These are phyloP conservation scores for Populus simonii DNA, from an alignment of 345 rosid species.

Conservation along the genomic window DNA sequence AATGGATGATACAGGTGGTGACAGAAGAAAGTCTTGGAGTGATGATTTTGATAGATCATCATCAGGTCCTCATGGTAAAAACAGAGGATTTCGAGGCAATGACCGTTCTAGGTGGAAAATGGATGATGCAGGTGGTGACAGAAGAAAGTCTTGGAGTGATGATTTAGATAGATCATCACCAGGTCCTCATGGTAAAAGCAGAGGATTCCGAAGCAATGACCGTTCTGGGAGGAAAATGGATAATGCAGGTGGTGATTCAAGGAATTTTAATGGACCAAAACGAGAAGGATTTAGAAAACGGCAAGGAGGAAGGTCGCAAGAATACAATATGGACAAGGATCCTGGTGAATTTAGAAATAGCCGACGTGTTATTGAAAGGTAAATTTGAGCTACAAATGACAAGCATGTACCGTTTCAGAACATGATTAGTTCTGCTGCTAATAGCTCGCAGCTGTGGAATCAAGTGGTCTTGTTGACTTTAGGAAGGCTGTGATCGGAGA, in stretches of 20 bases:
- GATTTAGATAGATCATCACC: constrained; percentile 17
- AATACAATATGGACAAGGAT: constrained; percentile 11
- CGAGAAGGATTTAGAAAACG: constrained; percentile 15
- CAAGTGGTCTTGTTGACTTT: not conserved
- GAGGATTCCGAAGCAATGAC: constrained; percentile 23
- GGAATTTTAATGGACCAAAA: constrained; percentile 17
- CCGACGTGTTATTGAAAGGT: constrained; percentile 58
- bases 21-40: constrained; percentile 13
- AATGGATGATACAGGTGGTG: constrained; percentile 11
- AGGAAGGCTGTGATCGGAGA: not conserved
- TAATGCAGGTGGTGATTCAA: constrained; percentile 9
- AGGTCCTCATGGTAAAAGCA: constrained; percentile 23
- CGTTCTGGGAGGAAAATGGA: constrained; percentile 15
- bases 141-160: constrained; percentile 18
- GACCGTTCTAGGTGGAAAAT: constrained; percentile 10
- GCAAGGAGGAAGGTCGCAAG: constrained; percentile 19
- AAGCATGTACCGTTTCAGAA: not conserved
- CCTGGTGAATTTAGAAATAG: constrained; percentile 45
- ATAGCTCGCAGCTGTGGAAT: not conserved
- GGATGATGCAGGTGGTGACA: constrained; percentile 9
- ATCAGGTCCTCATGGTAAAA: constrained; percentile 22
- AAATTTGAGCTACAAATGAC: not conserved
- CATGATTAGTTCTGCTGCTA: not conserved
- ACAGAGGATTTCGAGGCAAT: constrained; percentile 26
- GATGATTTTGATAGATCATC: constrained; percentile 20